Evolutionary conservation across 495 filamentous ascomycete genomes (phyloP).

Genomic region (Penicillium bovifimosum): DNA sequence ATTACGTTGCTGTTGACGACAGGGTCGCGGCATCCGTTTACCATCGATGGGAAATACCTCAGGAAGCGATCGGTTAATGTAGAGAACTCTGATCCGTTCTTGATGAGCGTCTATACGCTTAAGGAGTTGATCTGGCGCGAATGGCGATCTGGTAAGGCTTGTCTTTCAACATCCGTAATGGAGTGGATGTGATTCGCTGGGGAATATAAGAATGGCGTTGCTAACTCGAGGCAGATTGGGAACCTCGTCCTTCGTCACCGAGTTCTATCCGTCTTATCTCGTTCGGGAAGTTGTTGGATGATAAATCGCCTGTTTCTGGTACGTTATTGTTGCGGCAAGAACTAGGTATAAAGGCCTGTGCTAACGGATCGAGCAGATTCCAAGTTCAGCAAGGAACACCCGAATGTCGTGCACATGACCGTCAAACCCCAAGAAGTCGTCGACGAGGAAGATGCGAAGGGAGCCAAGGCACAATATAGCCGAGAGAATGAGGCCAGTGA

Average conservation of each 20-base stretch:
- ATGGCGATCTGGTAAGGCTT: constrained; percentile 64
- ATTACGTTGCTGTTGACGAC: constrained; percentile 77
- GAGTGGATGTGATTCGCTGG: neutral
- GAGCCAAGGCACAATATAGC: constrained; percentile 55
- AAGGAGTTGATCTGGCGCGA: constrained; percentile 89
- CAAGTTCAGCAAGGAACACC: constrained; percentile 63
- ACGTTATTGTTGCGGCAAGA: constrained; percentile 9
- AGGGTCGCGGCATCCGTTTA: constrained; percentile 79
- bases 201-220: neutral
- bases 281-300: constrained; percentile 81
- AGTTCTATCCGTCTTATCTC: constrained; percentile 82
- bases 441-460: constrained; percentile 84
- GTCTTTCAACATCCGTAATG: neutral
- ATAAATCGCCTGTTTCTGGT: constrained; percentile 77
- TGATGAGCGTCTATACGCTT: constrained; percentile 82
- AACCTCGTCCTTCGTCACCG: constrained; percentile 72
- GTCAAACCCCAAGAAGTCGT: constrained; percentile 82
- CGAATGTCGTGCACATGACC: constrained; percentile 90
- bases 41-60: constrained; percentile 80
- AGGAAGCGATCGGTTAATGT: constrained; percentile 69
- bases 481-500: constrained; percentile 58
- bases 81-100: constrained; percentile 73
- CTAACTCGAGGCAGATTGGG: constrained; percentile 61
- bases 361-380: constrained; percentile 54
- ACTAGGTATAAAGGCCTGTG: neutral